phyloP scores from a whole-genome alignment of 108 stramenopile species.

The Pseudonitzschia multistriata region DNA sequence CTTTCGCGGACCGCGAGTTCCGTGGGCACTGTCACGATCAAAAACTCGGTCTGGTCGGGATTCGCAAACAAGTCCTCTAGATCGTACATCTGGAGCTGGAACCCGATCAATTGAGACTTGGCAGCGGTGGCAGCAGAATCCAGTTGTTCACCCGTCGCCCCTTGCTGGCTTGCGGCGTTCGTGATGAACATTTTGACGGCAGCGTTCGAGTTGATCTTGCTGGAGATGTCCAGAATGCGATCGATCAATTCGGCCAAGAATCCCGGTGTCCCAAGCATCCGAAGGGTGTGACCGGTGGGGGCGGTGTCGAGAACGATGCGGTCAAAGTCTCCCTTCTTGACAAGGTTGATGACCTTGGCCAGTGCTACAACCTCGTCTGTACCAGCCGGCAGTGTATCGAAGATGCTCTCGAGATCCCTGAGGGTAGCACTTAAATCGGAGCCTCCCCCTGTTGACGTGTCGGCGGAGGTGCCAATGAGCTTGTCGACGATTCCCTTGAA shows the following conservation, averaged over 20 bases:
- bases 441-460: conserved; percentile 26
- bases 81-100: conserved; percentile 88
- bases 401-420: conserved; percentile 67
- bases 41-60: conserved; percentile 80
- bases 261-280: conserved; percentile 85
- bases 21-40: conserved; percentile 89
- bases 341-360: conserved; percentile 84
- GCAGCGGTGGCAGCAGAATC: conserved; percentile 63
- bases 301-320: conserved; percentile 94
- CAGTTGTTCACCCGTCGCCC: conserved; percentile 49
- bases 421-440: conserved; percentile 54
- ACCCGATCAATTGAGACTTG: conserved; percentile 70
- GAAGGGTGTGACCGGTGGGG: conserved; percentile 94
- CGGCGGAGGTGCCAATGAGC: conserved; percentile 50
- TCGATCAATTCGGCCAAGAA: conserved; percentile 86
- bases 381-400: conserved; percentile 90
- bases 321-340: conserved; percentile 84
- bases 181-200: conserved; percentile 63
- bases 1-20: conserved; percentile 88
- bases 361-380: conserved; percentile 92
- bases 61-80: conserved; percentile 87
- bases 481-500: conserved; percentile 78
- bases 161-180: conserved; percentile 23
- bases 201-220: conserved; percentile 73
- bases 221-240: conserved; percentile 56